These are phyloP conservation scores for Capsella bursapastoris DNA, from an alignment of 345 rosid species.

Conservation along the genomic window DNA sequence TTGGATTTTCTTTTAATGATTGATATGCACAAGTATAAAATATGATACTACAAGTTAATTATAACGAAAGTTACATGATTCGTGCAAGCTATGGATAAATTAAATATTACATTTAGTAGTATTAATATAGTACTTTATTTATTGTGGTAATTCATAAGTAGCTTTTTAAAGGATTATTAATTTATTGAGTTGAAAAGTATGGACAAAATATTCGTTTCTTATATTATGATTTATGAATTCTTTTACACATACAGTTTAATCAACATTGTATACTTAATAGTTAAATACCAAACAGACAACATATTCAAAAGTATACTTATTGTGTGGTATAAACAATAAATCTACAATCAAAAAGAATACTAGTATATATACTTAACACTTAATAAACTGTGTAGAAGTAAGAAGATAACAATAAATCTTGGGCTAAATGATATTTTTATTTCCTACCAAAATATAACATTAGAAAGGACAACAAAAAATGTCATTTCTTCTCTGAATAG, in stretches of 20 bases:
- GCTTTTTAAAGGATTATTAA: not conserved
- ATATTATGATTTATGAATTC: not conserved
- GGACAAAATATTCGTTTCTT: not conserved
- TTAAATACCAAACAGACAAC: too few species aligned
- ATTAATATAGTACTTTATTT: too few species aligned
- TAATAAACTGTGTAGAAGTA: not conserved
- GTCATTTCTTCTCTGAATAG: not conserved
- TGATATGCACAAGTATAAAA: slow-evolving; percentile 7
- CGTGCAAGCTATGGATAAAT: slow-evolving; percentile 2
- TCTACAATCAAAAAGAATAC: not conserved
- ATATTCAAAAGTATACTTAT: not conserved
- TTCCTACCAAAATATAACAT: not conserved
- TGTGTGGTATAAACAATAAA: not conserved
- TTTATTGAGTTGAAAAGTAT: not conserved
- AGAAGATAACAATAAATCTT: not conserved
- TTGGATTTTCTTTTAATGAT: slow-evolving; percentile 1
- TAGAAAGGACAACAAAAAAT: too few species aligned
- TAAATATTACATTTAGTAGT: not conserved
- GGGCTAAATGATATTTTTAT: not conserved
- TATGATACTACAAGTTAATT: not conserved
- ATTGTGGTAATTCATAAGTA: not conserved
- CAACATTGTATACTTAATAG: not conserved
- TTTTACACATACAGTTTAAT: slow-evolving; percentile 2
- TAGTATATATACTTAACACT: not conserved
- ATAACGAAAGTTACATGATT: slow-evolving; percentile 24